Percentiles rank a stretch among this genome's conserved stretches.
Conservation (phyloP, 371 early-diverging fungal genomes). For the Amoeboaphelidium protococcarum region DNA sequence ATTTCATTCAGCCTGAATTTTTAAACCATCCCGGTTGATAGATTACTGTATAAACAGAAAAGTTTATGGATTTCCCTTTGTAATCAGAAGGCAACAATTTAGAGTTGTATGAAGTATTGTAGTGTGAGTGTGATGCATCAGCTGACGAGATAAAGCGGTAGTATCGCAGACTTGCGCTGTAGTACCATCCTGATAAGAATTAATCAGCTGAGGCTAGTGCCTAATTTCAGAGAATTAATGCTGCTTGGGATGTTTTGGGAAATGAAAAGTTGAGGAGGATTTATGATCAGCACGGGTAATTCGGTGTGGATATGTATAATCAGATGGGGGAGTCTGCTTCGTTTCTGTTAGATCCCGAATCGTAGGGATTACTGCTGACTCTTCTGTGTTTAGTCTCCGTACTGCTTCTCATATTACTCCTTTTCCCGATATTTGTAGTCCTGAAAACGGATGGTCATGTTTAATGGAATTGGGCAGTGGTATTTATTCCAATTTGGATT, state of each 20-base stretch:
- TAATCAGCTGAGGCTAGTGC: not conserved
- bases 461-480: not conserved
- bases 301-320: not conserved
- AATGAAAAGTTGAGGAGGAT: not conserved
- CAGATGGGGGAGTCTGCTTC: not conserved
- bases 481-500: not conserved
- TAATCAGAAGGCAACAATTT: too few species aligned
- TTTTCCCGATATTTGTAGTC: not conserved
- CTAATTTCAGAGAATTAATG: not conserved
- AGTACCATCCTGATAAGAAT: slow-evolving; percentile 10
- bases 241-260: not conserved
- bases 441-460: not conserved
- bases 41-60: too few species aligned
- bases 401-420: not conserved
- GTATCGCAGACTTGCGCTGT: slow-evolving; percentile 7
- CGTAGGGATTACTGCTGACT: not conserved
- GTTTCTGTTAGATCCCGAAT: not conserved
- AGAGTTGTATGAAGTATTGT: too few species aligned
- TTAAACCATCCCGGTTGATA: too few species aligned
- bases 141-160: slow-evolving; percentile 49
- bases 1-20: too few species aligned
- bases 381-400: not conserved
- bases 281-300: not conserved
- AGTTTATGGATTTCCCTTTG: too few species aligned
- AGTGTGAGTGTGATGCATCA: too few species aligned